phyloP scores from a whole-genome alignment of 2,329 filamentous ascomycete species.

The Beauveria rudraprayagi region DNA sequence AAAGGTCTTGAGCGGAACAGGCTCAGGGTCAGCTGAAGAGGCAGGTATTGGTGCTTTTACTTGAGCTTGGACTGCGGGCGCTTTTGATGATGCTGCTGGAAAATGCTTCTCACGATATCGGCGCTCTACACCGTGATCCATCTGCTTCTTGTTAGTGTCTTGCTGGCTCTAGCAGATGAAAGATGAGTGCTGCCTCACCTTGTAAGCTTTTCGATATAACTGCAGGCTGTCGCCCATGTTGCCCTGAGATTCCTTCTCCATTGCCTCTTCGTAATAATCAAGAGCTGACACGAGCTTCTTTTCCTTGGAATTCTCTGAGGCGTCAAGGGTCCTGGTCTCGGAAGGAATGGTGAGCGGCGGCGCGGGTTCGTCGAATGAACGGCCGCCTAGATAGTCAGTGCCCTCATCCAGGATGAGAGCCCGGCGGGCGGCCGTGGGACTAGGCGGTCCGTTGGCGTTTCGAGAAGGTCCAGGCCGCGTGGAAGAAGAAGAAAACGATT shows the following conservation, averaged over 20 bases:
- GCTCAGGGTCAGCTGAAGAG: conserved; percentile 25
- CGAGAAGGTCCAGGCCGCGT: neutral
- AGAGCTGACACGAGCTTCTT: conserved; percentile 64
- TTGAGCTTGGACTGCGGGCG: conserved; percentile 16
- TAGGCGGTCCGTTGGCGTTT: conserved; percentile 8
- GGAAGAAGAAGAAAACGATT: neutral
- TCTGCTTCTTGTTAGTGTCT: conserved; percentile 35
- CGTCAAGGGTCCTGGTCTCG: conserved; percentile 12
- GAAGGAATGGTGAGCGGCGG: conserved; percentile 8
- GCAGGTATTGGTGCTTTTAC: conserved; percentile 22
- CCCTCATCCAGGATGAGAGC: conserved; percentile 18
- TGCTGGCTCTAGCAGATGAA: neutral
- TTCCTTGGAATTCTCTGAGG: conserved; percentile 17
- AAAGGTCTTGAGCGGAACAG: conserved; percentile 41
- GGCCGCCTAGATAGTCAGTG: conserved; percentile 21
- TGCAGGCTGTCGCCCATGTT: conserved; percentile 81
- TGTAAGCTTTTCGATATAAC: conserved; percentile 84
- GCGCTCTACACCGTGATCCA: conserved; percentile 78
- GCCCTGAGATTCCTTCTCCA: conserved; percentile 78
- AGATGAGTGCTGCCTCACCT: conserved; percentile 40
- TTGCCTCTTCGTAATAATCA: conserved; percentile 87
- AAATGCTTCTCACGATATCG: conserved; percentile 89
- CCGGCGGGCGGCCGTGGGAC: neutral
- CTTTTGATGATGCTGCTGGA: conserved; percentile 46
- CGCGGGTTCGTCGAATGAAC: conserved; percentile 24